These are phyloP conservation scores for Podospora appendiculata DNA, from an alignment of 495 filamentous ascomycete species.

Conservation along the genomic window DNA sequence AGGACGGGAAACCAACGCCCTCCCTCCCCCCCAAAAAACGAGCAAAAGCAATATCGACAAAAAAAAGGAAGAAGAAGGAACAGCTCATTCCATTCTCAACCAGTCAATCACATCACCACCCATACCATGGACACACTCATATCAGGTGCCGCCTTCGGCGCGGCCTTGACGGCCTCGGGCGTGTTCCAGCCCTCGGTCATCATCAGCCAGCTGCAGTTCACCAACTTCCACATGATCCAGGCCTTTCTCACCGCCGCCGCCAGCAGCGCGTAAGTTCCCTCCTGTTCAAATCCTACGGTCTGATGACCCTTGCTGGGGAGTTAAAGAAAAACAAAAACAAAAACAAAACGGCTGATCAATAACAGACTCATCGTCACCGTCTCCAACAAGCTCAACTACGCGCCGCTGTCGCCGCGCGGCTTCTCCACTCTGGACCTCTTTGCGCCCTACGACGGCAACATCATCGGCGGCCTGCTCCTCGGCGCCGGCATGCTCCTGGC, in stretches of 20 bases:
- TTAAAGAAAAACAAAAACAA: not conserved
- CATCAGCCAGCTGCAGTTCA: slow-evolving; percentile 42
- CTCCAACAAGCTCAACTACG: slow-evolving; percentile 21
- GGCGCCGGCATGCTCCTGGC: slow-evolving; percentile 48
- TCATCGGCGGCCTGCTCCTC: slow-evolving; percentile 46
- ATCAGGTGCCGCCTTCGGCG: slow-evolving; percentile 46
- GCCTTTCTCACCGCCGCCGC: slow-evolving; percentile 48
- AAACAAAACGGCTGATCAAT: not conserved
- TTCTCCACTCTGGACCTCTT: slow-evolving; percentile 33
- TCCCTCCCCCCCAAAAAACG: not conserved
- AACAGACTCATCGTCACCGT: slow-evolving; percentile 24
- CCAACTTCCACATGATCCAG: slow-evolving; percentile 51
- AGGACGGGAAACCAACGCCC: not conserved
- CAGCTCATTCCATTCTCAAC: no score
- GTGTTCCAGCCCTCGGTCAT: slow-evolving; percentile 47
- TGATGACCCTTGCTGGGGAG: not conserved
- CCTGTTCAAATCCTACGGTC: no score
- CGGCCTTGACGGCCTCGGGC: slow-evolving; percentile 43
- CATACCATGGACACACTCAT: slow-evolving; percentile 20
- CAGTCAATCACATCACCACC: not conserved
- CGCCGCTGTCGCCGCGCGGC: slow-evolving; percentile 23
- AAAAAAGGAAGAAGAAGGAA: not conserved
- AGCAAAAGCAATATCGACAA: not conserved
- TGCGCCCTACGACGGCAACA: slow-evolving; percentile 42
- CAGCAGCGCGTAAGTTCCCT: slow-evolving; percentile 42